Conservation (phyloP, 2,329 filamentous ascomycete genomes). For the Huntiella bhutanensis region DNA sequence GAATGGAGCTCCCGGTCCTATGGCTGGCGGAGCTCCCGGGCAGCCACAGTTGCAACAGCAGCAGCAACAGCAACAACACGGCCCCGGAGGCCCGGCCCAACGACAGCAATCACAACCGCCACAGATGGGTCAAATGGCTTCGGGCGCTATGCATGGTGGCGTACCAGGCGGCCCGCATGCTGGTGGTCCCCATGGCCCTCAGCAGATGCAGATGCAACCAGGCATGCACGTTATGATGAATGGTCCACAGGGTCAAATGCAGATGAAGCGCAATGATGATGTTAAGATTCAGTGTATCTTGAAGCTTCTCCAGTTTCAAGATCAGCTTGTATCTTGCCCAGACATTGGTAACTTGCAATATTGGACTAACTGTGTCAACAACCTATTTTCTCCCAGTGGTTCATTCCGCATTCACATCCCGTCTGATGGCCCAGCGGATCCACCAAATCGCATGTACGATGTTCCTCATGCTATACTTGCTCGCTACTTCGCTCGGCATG, state of each 20-base stretch:
- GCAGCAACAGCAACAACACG: not conserved
- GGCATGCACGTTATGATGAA: not conserved
- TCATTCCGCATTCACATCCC: constrained; percentile 57
- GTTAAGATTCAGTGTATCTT: constrained; percentile 40
- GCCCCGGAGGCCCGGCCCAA: constrained; percentile 13
- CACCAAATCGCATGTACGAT: constrained; percentile 62
- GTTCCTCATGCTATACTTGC: constrained; percentile 65
- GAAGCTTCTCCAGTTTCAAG: constrained; percentile 42
- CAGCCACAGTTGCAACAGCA: constrained; percentile 2
- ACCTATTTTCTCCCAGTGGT: constrained; percentile 63
- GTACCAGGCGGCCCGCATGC: constrained; percentile 2
- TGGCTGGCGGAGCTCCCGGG: too few species aligned
- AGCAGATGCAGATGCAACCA: constrained; percentile 1
- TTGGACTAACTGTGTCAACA: constrained; percentile 63
- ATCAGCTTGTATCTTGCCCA: constrained; percentile 39
- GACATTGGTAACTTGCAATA: constrained; percentile 50
- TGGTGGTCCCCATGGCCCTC: not conserved
- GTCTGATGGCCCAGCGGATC: constrained; percentile 33
- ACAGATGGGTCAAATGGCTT: constrained; percentile 4
- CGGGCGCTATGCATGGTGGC: not conserved
- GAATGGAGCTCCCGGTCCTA: too few species aligned
- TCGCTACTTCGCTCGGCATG: constrained; percentile 79
- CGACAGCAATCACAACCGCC: constrained; percentile 6
- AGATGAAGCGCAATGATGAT: constrained; percentile 17
- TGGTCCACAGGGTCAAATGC: constrained; percentile 1